Evolutionary conservation across 192 early-diverging fungal genomes (phyloP).

Genomic region (Backusella westeae): DNA sequence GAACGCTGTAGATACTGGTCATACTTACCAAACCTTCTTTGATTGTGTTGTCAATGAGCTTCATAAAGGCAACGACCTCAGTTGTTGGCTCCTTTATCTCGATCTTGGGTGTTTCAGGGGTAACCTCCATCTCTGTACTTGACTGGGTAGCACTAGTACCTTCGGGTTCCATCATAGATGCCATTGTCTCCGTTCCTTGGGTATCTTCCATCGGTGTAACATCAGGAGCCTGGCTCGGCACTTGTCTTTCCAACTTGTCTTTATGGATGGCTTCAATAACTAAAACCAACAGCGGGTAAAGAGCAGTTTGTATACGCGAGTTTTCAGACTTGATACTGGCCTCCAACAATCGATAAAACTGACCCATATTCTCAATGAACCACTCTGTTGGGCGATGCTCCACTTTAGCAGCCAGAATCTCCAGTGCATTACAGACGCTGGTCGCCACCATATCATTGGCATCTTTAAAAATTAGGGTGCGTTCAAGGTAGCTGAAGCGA

Average conservation of each 20-base stretch:
- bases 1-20: slow-evolving; percentile 61
- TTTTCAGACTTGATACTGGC: slow-evolving; percentile 75
- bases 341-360: slow-evolving; percentile 64
- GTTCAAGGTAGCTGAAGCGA: slow-evolving; percentile 64
- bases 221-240: too few relatives aligned
- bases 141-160: neutral
- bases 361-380: slow-evolving; percentile 60
- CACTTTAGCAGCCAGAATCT: slow-evolving; percentile 61
- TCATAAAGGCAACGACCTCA: slow-evolving; percentile 54
- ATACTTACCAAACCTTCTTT: slow-evolving; percentile 63
- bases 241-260: slow-evolving; percentile 14
- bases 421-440: slow-evolving; percentile 62
- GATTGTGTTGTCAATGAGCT: slow-evolving; percentile 60
- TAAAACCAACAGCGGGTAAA: slow-evolving; percentile 70
- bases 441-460: slow-evolving; percentile 51
- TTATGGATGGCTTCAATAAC: slow-evolving; percentile 62
- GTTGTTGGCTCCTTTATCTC: slow-evolving; percentile 3
- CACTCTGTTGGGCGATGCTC: slow-evolving; percentile 58
- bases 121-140: neutral
- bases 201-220: neutral
- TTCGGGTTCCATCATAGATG: neutral
- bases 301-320: slow-evolving; percentile 61
- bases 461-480: slow-evolving; percentile 54
- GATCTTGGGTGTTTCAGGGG: neutral
- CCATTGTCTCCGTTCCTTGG: neutral